Percentiles rank a stretch among this genome's conserved stretches.
These are phyloP conservation scores for Monilinia vaccinii-corymbosi DNA, from an alignment of 2,329 filamentous ascomycete genomes.

Conservation along the genomic window DNA sequence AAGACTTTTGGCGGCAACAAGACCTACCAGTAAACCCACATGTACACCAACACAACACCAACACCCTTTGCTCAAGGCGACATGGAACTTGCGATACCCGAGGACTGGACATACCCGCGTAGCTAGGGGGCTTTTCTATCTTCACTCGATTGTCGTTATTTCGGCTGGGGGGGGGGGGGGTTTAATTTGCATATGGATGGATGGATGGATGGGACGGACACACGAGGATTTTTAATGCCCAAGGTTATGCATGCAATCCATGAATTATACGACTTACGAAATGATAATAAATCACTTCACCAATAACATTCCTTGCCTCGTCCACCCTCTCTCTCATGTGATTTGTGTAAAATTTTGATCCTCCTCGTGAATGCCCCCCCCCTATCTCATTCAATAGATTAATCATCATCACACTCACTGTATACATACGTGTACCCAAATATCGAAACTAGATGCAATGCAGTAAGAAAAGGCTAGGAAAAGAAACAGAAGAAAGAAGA, in stretches of 20 bases:
- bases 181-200: not conserved
- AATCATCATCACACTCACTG: no score
- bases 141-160: slow-evolving; percentile 2
- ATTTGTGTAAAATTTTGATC: not conserved
- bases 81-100: slow-evolving; percentile 5
- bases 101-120: slow-evolving; percentile 1
- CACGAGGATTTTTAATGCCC: not conserved
- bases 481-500: no score
- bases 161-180: no score
- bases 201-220: not conserved
- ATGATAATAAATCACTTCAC: not conserved
- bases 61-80: not conserved
- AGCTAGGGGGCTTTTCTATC: not conserved
- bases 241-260: not conserved
- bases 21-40: slow-evolving; percentile 30
- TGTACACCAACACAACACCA: not conserved
- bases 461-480: no score
- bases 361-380: not conserved
- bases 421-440: no score
- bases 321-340: not conserved
- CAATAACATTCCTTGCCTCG: not conserved
- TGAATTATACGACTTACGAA: slow-evolving; percentile 1
- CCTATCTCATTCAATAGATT: no score
- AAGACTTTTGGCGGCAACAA: slow-evolving; percentile 47
- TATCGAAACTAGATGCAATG: no score